These are phyloP conservation scores for Setaria italica DNA, from an alignment of 202 grass and related monocot species.

Conservation along the genomic window DNA sequence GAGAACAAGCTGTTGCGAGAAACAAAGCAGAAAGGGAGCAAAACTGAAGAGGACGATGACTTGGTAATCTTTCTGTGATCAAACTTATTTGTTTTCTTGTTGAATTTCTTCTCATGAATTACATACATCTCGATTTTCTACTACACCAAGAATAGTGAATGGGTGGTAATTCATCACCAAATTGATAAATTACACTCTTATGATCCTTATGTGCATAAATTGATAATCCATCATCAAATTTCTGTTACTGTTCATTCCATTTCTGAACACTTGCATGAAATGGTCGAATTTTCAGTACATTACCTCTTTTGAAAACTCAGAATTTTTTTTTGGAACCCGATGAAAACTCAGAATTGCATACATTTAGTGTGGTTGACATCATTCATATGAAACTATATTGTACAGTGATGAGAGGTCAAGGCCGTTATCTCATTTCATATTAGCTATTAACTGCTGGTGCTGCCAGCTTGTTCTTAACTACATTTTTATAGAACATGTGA, in stretches of 20 bases:
- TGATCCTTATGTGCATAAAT: background rate
- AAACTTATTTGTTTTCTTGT: conserved; percentile 25
- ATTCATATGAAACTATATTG: background rate
- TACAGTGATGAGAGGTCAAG: background rate
- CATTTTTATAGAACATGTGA: background rate
- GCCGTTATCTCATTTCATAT: background rate
- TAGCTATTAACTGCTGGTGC: background rate
- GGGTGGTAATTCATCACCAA: background rate
- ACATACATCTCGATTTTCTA: conserved; percentile 39
- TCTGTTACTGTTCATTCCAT: conserved; percentile 5
- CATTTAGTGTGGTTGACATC: background rate
- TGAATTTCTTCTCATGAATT: conserved; percentile 31
- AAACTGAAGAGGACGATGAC: conserved; percentile 70
- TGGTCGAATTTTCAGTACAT: background rate
- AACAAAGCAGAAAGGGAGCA: conserved; percentile 56
- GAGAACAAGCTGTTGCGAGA: conserved; percentile 66
- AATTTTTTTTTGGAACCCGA: background rate
- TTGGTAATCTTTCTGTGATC: conserved; percentile 41
- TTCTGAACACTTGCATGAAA: background rate
- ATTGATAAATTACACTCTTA: background rate
- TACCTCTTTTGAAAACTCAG: background rate
- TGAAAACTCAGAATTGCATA: background rate
- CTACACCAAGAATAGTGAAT: background rate
- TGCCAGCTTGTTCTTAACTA: background rate
- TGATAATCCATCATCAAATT: background rate